Evolutionary conservation across 2,329 filamentous ascomycete species (phyloP), one percentile per base, ranked within the genome.

Genomic region (Paraconiothyrium brasiliense): DNA sequence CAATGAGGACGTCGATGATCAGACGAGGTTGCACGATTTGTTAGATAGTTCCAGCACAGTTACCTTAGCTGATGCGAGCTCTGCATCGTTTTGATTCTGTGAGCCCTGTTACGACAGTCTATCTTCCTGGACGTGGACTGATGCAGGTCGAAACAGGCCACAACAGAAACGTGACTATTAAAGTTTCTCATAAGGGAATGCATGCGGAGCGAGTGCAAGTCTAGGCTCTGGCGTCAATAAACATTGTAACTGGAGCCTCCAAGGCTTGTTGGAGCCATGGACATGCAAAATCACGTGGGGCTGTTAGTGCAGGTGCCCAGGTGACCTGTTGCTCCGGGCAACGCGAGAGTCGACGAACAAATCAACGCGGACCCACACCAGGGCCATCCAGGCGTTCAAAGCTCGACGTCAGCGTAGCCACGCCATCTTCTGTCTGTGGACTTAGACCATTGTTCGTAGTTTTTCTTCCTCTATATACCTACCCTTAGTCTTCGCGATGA

Each of bases 401-500:
- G 65, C 69, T 67, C 71, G 68, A 75, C 73, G 70, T 72, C 71
- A 73, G 64, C 62, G 60, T 68, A 69, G 65, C 67, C 66, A 62
- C 61, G 68, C 66, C 71, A 75, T 76, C 71, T 72, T 73, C 76
- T 67, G 66, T 65, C 59, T 69, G 69, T 69, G 70, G 64, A 67
- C 61, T 62, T 68, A 62, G 67, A 39, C 54, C 54, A 51, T 67
- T 73, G 62, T 59, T 65, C 59, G 60, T 58, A 63, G 65, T 57
- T 46, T 59, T 61, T 60, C 60, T 44, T 63, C 61, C 57, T 61
- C 43, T n/a, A 47, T 30, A 52, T 37, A 49, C 60, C 48, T 37
- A 49, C 60, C 46, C 46, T 60, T 55, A 46, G 41, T 37, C 49
- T 27, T 51, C 49, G 41, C 64, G 63, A 80, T 81, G 79, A 82